These are phyloP conservation scores for Meredithiella fracta DNA, from an alignment of 2,329 filamentous ascomycete species.

Conservation along the genomic window DNA sequence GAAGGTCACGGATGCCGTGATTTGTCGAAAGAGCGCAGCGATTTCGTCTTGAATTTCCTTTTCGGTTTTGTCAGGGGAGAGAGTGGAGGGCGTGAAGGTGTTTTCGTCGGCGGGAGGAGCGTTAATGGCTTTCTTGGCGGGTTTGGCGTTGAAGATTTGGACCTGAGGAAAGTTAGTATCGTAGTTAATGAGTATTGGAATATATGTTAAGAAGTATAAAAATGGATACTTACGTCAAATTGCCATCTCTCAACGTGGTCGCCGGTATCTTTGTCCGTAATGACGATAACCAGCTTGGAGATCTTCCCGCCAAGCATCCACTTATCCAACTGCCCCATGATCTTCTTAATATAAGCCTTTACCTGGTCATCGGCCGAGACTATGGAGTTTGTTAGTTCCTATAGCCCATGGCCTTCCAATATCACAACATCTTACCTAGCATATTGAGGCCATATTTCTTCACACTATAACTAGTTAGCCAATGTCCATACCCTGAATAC, in stretches of 20 bases:
- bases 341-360: slow-evolving; percentile 97
- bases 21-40: slow-evolving; percentile 90
- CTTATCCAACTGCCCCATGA: slow-evolving; percentile 92
- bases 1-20: slow-evolving; percentile 94
- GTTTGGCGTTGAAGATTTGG: slow-evolving; percentile 24
- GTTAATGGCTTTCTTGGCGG: slow-evolving; percentile 29
- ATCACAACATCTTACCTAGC: slow-evolving; percentile 56
- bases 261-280: slow-evolving; percentile 92
- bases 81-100: slow-evolving; percentile 18
- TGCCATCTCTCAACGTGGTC: slow-evolving; percentile 96
- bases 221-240: slow-evolving; percentile 55
- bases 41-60: slow-evolving; percentile 91
- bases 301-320: slow-evolving; percentile 98
- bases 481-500: background rate
- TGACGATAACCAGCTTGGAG: slow-evolving; percentile 88
- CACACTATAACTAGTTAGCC: slow-evolving; percentile 30
- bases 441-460: slow-evolving; percentile 99
- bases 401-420: slow-evolving; percentile 14
- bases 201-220: slow-evolving; percentile 10
- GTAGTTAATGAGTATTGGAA: slow-evolving; percentile 9
- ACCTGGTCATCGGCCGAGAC: slow-evolving; percentile 96
- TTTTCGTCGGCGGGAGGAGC: slow-evolving; percentile 44
- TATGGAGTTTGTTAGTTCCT: slow-evolving; percentile 19
- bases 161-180: slow-evolving; percentile 18
- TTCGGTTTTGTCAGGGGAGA: slow-evolving; percentile 61